Base-by-base conservation (phyloP, 208 protist species). In the Endotrypanum monterogeii region DNA sequence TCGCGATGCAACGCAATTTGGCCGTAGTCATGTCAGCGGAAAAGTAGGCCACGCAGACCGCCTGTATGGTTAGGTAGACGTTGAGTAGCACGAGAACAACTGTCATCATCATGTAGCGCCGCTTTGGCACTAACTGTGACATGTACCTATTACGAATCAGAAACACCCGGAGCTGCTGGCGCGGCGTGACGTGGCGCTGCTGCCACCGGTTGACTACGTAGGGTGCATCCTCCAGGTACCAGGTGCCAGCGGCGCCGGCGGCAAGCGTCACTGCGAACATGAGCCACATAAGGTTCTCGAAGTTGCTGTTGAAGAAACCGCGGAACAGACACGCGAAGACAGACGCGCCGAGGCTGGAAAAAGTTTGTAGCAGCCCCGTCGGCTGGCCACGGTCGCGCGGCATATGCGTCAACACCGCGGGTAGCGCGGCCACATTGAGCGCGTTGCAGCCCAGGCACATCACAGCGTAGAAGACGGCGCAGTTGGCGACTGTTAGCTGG, bases 111-210 rank as follows among this genome's bases (percentile, higher is more conserved):
- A 32, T 16, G 50, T 80, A 84, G 46, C 85, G 88, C 18, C 83
- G 83, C 50, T 83, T 71, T 7, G 88, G 84, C 39, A 91, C 65
- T 3, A 90, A 71, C 74, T 90, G 82, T 0, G 82, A 80, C 82
- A 88, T 87, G 73, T 88, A 90, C 39, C 86, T 83, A 67, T 88
- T 88, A 1, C 83, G 86, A 25, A 90, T 78, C 48, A 88, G 81
- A 65, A 84, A 79, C 12, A 60, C 69, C 25, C 63, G 74, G 9
- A 90, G 73, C 52, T 73, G 73, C 61, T 75, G 11, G 14, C 62
- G 67, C 35, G 71, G 74, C 28, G 74, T 80, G 23, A 84, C 50
- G n/a, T 51, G 50, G 39, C 68, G 74, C 51, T 73, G 73, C 51
- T 82, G 52, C 85, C 78, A 83, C 11, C 85, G 85, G 28, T 65